phyloP scores from a whole-genome alignment of 2,329 filamentous ascomycete genomes.

The Thelonectria blattea region DNA sequence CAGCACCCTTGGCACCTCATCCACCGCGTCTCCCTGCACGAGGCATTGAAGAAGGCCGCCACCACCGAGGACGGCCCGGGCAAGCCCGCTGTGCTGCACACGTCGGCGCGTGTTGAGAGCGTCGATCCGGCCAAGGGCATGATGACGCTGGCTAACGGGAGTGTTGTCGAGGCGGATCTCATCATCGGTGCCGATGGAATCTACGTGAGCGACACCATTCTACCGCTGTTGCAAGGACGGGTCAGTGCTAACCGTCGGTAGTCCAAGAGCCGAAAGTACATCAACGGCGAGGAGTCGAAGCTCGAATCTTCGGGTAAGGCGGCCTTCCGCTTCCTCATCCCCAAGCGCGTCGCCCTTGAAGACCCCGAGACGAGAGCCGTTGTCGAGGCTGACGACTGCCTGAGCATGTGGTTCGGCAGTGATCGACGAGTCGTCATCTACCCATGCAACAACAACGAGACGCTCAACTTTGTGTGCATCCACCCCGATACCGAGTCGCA shows the following conservation, averaged over 20 bases:
- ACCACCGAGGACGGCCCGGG: constrained; percentile 44
- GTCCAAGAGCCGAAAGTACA: constrained; percentile 37
- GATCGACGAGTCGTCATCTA: constrained; percentile 56
- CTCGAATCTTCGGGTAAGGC: constrained; percentile 56
- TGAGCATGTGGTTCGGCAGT: constrained; percentile 47
- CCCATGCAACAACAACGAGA: constrained; percentile 51
- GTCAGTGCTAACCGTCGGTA: neutral
- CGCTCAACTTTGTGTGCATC: constrained; percentile 58
- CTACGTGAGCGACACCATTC: constrained; percentile 57
- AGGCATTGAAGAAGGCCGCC: constrained; percentile 53
- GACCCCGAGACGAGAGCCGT: constrained; percentile 31
- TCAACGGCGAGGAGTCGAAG: constrained; percentile 26
- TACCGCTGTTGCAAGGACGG: constrained; percentile 31
- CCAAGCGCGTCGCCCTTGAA: constrained; percentile 44
- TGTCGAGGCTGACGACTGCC: constrained; percentile 22
- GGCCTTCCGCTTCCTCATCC: constrained; percentile 61
- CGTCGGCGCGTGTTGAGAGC: constrained; percentile 49
- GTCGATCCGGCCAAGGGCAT: constrained; percentile 49
- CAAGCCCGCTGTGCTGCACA: constrained; percentile 46
- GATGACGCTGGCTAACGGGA: constrained; percentile 53
- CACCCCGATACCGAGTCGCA: constrained; percentile 47
- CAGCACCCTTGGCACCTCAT: constrained; percentile 56
- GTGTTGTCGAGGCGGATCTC: constrained; percentile 52
- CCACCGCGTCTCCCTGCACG: constrained; percentile 59
- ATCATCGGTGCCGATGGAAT: constrained; percentile 63